Base-by-base conservation (phyloP, 73 alveolate genomes). In the Paramecium tetraurelia region DNA sequence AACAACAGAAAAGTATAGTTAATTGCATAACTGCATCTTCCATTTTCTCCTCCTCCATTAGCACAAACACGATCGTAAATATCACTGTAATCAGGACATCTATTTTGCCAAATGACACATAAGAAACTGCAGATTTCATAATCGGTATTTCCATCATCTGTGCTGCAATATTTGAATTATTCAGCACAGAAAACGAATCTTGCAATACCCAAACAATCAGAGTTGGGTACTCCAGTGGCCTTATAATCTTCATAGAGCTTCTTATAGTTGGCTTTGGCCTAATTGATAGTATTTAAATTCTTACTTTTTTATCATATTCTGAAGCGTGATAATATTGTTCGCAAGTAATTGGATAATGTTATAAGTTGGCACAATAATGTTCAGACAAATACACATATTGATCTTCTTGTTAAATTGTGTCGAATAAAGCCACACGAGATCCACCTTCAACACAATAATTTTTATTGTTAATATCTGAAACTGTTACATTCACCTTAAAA, bases 181-280 rank as follows among this genome's bases (percentile, higher is more conserved):
- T 72, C 57, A n/a, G 86, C 86, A 72, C 86, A 72, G 2, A 72
- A 72, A 12, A 72, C 86, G 7, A 35, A 33, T 72, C 63, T 72
- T 29, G 86, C 86, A 12, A 72, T 72, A 12, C 86, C 86, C 38
- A 72, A 72, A 72, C 63, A 72, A 72, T 72, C 86, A 29, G 86
- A 72, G 16, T 72, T 72, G n/a, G 63, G 86, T 1, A 36, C 7
- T 72, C 86, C 86, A 29, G 41, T 72, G n/a, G 86, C 59, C 38
- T 72, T 72, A 11, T 72, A 72, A 36, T 40, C 59, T 72, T 31
- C 57, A 72, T 72, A 72, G 5, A 72, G 35, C 38, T 33, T 21
- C 20, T 14, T 35, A 72, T 72, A 72, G 16, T 36, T 36, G 20
- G 86, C 63, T 16, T 36, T 33, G 6, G 86, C 86, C 86, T 72